These are phyloP conservation scores for Blastocystis sp. DNA, from an alignment of 352 stramenopile species.

Conservation along the genomic window DNA sequence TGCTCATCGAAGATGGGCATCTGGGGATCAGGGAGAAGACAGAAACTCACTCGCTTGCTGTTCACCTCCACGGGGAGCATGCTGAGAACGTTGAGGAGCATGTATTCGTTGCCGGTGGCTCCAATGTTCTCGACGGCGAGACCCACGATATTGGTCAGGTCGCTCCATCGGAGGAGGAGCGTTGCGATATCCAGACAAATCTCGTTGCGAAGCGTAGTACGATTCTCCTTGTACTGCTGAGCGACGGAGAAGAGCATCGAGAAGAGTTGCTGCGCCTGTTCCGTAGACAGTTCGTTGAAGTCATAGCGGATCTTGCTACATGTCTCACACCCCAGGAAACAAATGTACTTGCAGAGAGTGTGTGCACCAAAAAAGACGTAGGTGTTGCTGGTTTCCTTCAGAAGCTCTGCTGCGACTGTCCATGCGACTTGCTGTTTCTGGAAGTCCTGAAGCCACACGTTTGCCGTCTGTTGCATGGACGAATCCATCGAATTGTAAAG, in stretches of 20 bases:
- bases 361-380: conserved; percentile 22
- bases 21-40: background rate
- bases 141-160: background rate
- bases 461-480: background rate
- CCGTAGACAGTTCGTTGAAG: background rate
- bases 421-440: background rate
- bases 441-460: background rate
- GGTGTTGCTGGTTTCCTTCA: background rate
- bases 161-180: background rate
- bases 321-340: background rate
- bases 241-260: background rate
- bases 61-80: conserved; percentile 4
- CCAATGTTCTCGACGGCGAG: conserved; percentile 16
- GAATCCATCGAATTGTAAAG: background rate
- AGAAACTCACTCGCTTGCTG: background rate
- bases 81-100: conserved; percentile 12
- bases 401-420: background rate
- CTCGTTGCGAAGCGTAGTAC: background rate
- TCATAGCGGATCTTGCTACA: conserved; percentile 29
- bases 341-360: background rate
- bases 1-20: conserved; percentile 33
- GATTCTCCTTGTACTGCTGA: background rate
- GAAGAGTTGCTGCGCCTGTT: background rate
- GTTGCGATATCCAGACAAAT: conserved; percentile 17
- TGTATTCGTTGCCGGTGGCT: background rate